Conservation (phyloP, 805 yeast genomes). For the Wickerhamomyces canadensis region DNA sequence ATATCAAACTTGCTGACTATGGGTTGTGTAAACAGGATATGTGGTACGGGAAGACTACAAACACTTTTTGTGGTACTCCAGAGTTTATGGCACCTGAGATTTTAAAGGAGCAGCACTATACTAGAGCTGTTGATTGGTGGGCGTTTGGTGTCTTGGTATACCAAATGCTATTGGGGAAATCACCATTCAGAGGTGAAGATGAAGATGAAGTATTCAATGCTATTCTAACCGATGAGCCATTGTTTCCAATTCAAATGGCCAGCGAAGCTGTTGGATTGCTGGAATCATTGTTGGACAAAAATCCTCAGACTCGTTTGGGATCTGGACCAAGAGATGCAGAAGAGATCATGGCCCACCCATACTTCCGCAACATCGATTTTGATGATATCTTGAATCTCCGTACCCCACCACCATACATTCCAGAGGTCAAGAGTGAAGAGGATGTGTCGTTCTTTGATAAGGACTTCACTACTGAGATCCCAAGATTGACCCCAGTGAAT, state of each 20-base stretch:
- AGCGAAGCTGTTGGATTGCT: constrained; percentile 91
- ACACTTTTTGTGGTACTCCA: constrained; percentile 98
- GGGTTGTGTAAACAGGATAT: constrained; percentile 94
- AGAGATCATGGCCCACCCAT: constrained; percentile 94
- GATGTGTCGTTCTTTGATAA: constrained; percentile 92
- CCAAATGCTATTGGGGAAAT: constrained; percentile 94
- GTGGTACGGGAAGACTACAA: constrained; percentile 81
- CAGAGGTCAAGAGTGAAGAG: constrained; percentile 80
- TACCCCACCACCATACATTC: constrained; percentile 85
- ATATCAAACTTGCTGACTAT: constrained; percentile 93
- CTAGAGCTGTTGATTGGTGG: constrained; percentile 99
- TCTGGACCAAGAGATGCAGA: constrained; percentile 82
- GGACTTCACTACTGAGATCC: constrained; percentile 91
- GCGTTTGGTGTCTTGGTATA: constrained; percentile 95
- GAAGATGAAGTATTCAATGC: constrained; percentile 97
- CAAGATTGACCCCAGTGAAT: constrained; percentile 91
- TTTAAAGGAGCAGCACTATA: constrained; percentile 85
- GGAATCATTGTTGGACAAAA: constrained; percentile 86
- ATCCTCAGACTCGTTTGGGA: constrained; percentile 80
- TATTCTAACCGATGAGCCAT: constrained; percentile 90
- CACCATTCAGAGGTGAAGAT: constrained; percentile 96
- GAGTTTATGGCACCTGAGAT: constrained; percentile 99
- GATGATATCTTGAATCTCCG: constrained; percentile 72
- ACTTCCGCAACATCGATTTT: constrained; percentile 84
- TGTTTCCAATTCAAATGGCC: constrained; percentile 96